Evolutionary conservation across 169 alveolate genomes (phyloP).

Genomic region (Theileria sp.): DNA sequence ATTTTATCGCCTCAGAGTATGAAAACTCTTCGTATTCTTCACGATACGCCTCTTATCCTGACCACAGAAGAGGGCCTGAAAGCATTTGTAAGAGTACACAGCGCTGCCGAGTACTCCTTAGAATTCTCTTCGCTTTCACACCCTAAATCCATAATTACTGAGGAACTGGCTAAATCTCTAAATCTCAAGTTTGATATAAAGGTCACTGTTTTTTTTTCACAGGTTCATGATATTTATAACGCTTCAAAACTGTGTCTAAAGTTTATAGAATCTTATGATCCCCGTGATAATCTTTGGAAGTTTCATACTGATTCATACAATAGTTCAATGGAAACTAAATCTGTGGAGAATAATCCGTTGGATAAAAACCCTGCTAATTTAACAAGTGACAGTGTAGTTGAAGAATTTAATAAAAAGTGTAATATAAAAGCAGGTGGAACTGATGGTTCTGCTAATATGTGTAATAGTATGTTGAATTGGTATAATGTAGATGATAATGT

Average conservation of each 20-base stretch:
- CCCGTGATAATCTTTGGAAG: slow-evolving; percentile 25
- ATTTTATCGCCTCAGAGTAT: slow-evolving; percentile 43
- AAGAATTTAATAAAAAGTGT: not conserved
- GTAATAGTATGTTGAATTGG: not conserved
- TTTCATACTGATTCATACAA: not conserved
- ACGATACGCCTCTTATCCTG: slow-evolving; percentile 24
- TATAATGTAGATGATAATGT: not conserved
- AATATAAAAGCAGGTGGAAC: not conserved
- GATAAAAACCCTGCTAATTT: not conserved
- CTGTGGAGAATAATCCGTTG: not conserved
- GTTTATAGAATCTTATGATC: slow-evolving; percentile 46
- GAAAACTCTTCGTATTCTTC: slow-evolving; percentile 27
- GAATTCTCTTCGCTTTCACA: slow-evolving; percentile 43
- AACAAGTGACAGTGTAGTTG: not conserved
- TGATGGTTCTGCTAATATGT: not conserved
- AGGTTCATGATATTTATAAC: not conserved
- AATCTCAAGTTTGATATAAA: slow-evolving; percentile 13
- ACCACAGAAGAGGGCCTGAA: not conserved
- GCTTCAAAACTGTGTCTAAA: slow-evolving; percentile 28
- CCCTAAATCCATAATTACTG: slow-evolving; percentile 54
- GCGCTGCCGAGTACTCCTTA: slow-evolving; percentile 44
- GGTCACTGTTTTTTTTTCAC: not conserved
- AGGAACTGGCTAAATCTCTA: slow-evolving; percentile 36
- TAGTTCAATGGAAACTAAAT: not conserved
- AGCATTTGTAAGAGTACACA: slow-evolving; percentile 41